Evolutionary conservation across 352 stramenopile genomes (phyloP).

Genomic region (Phytophthora constricta): DNA sequence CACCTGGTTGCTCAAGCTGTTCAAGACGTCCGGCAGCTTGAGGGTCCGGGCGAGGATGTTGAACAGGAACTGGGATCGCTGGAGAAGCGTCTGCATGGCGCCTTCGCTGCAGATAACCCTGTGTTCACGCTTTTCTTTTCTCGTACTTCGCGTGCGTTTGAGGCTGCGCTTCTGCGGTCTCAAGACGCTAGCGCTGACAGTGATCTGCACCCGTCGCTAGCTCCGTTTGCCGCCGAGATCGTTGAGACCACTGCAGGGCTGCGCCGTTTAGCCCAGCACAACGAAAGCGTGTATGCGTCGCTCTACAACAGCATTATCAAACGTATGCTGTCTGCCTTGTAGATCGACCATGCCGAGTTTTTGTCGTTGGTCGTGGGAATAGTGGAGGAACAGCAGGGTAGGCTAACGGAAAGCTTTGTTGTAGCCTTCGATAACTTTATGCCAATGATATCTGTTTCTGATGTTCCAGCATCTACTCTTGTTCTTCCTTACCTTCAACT

Average conservation of each 20-base stretch:
- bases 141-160: slow-evolving; percentile 43
- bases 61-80: slow-evolving; percentile 40
- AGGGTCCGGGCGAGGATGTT: slow-evolving; percentile 16
- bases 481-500: slow-evolving; percentile 6
- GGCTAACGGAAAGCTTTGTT: background rate
- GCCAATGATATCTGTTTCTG: slow-evolving; percentile 25
- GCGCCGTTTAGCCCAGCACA: slow-evolving; percentile 65
- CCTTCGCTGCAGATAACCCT: slow-evolving; percentile 55
- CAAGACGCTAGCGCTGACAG: slow-evolving; percentile 11
- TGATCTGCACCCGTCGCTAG: slow-evolving; percentile 58
- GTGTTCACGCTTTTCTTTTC: slow-evolving; percentile 68
- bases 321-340: slow-evolving; percentile 38
- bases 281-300: slow-evolving; percentile 65
- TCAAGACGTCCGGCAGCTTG: slow-evolving; percentile 40
- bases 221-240: slow-evolving; percentile 56
- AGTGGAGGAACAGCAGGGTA: background rate
- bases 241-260: slow-evolving; percentile 36
- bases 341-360: slow-evolving; percentile 13
- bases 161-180: slow-evolving; percentile 29
- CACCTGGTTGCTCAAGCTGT: slow-evolving; percentile 64
- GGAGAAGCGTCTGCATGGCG: slow-evolving; percentile 47
- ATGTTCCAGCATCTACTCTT: slow-evolving; percentile 8
- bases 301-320: slow-evolving; percentile 75
- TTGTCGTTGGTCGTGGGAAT: background rate
- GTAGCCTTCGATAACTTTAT: slow-evolving; percentile 27